Evolutionary conservation across 306 rosid species (phyloP), one percentile per base, ranked within the genome.

Genomic region (Cucurbita moschata): DNA sequence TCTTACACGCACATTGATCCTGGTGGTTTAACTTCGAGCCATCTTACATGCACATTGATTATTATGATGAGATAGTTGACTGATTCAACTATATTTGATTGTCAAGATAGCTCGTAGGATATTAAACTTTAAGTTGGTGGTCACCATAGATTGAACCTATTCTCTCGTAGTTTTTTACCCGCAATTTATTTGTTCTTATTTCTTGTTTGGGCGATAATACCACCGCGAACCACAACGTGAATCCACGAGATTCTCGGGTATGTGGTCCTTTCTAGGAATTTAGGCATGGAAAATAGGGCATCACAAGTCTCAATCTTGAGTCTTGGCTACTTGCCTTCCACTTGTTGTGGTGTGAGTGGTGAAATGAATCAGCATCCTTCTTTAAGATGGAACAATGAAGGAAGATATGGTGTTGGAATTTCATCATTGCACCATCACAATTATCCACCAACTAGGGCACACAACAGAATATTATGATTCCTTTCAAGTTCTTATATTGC

Each of bases 361-460:
- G 72, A 66, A 61, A 44, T 66, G 72, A 43, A 43, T 43, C 72
- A 65, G 71, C 71, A 65, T n/a, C 53, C 53, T 65, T 19, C 35
- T 30, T 1, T 10, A 42, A 42, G n/a, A 65, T 65, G n/a, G 53
- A 65, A 65, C 37, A 65, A 19, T 65, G 52, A 64, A 64, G 71
- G 52, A 18, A 18, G 15, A 43, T 21, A 11, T n/a, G 51, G 42
- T 42, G 16, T 65, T 43, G 53, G 71, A 19, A 66, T 19, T 66
- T 66, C 54, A 66, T 66, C 54, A 66, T 66, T 66, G 72, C 72
- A 66, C 3, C 39, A 19, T 39, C 72, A 66, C 72, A 44, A 18
- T 42, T 43, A 65, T 65, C 71, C 71, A 65, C n/a, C 71, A 43
- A 42, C n/a, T 39, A 35, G 18, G 49, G 49, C n/a, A 8, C 26